Evolutionary conservation across 2,329 filamentous ascomycete genomes (phyloP).

Genomic region (Colletotrichum gloeosporioides): DNA sequence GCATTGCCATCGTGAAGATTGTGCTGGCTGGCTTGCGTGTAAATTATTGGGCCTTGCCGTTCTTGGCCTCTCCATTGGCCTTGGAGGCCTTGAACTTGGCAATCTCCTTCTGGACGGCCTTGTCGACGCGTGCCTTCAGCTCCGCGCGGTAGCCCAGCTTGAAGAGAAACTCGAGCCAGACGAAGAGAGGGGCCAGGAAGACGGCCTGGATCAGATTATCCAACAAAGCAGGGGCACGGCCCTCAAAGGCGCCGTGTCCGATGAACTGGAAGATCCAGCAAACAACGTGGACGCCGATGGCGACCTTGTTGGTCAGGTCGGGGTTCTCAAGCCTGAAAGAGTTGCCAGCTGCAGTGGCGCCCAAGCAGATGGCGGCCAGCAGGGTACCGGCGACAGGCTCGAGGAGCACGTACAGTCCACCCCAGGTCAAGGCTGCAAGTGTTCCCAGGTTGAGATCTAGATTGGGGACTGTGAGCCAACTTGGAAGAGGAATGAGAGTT

Average conservation of each 20-base stretch:
- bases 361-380: constrained; percentile 78
- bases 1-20: neutral
- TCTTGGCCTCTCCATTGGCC: constrained; percentile 44
- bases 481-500: constrained; percentile 67
- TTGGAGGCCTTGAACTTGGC: constrained; percentile 72
- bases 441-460: constrained; percentile 71
- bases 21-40: neutral
- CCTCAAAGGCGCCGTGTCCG: constrained; percentile 89
- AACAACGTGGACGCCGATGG: constrained; percentile 71
- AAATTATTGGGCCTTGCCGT: constrained; percentile 56
- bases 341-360: constrained; percentile 76
- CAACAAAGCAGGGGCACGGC: constrained; percentile 84
- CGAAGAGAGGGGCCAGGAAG: constrained; percentile 93
- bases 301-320: constrained; percentile 56
- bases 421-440: constrained; percentile 70
- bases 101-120: constrained; percentile 77
- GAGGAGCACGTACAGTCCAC: constrained; percentile 84
- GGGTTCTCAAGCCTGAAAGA: constrained; percentile 68
- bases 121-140: constrained; percentile 80
- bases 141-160: constrained; percentile 88
- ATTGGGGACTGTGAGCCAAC: constrained; percentile 71
- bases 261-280: constrained; percentile 91
- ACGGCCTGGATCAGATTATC: constrained; percentile 93
- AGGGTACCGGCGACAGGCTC: constrained; percentile 90
- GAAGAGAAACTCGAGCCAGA: constrained; percentile 96